Evolutionary conservation across 768 basidiomycete species (phyloP).

Genomic region (Suillus spraguei): DNA sequence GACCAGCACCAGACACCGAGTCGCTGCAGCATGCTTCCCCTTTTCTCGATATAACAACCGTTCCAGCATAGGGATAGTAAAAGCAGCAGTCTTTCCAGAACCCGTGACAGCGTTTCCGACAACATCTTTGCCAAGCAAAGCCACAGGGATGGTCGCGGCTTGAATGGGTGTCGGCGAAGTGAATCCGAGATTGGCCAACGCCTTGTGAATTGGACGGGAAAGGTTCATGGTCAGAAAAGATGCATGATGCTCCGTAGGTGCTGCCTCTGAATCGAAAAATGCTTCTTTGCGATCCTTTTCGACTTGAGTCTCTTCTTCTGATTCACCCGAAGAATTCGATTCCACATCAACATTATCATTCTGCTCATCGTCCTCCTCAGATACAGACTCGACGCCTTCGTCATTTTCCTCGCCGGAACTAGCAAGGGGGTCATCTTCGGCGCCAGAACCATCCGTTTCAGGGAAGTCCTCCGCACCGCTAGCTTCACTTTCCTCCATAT

Average conservation of each 20-base stretch:
- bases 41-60: slow-evolving; percentile 91
- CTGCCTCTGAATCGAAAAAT: slow-evolving; percentile 74
- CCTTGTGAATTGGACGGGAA: slow-evolving; percentile 91
- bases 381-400: slow-evolving; percentile 31
- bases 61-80: slow-evolving; percentile 92
- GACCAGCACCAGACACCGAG: slow-evolving; percentile 87
- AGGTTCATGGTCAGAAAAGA: slow-evolving; percentile 95
- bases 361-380: slow-evolving; percentile 39
- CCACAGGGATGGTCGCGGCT: slow-evolving; percentile 90
- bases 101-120: slow-evolving; percentile 97
- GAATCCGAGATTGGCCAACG: slow-evolving; percentile 82
- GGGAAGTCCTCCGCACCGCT: slow-evolving; percentile 13
- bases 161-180: slow-evolving; percentile 94
- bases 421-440: slow-evolving; percentile 32
- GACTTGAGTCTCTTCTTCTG: slow-evolving; percentile 59
- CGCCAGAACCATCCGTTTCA: slow-evolving; percentile 32
- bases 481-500: slow-evolving; percentile 31
- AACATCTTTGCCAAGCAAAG: slow-evolving; percentile 92
- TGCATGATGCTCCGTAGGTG: slow-evolving; percentile 53
- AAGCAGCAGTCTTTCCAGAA: slow-evolving; percentile 98
- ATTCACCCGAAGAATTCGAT: slow-evolving; percentile 63
- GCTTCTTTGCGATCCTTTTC: slow-evolving; percentile 78
- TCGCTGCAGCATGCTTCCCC: slow-evolving; percentile 82
- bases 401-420: slow-evolving; percentile 37
- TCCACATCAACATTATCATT: slow-evolving; percentile 17